Evolutionary conservation across 768 basidiomycete genomes (phyloP).

Genomic region (Pleurotus pulmonarius): DNA sequence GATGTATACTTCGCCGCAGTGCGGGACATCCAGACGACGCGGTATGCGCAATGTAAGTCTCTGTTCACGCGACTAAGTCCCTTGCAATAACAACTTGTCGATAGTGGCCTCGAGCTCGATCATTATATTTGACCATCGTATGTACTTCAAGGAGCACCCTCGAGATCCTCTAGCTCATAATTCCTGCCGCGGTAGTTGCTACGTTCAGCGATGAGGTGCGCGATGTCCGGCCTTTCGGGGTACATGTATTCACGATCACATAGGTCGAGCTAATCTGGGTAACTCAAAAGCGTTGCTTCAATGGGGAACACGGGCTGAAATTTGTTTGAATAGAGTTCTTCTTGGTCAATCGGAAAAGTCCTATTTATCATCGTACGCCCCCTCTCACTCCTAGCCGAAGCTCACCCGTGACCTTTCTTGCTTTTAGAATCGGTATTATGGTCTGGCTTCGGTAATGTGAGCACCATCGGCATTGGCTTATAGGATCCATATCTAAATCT

Average conservation of each 20-base stretch:
- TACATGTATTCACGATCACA: background rate
- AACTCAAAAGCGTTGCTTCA: constrained; percentile 2
- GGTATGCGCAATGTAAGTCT: constrained; percentile 40
- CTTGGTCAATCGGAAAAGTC: constrained; percentile 53
- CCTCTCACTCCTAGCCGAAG: no score
- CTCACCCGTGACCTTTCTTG: background rate
- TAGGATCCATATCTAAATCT: background rate
- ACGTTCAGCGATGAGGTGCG: constrained; percentile 52
- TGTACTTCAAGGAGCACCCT: constrained; percentile 14
- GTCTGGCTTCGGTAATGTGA: constrained; percentile 46
- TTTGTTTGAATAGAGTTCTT: constrained; percentile 33
- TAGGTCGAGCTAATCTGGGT: constrained; percentile 59
- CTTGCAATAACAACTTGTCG: background rate
- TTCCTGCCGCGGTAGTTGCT: constrained; percentile 28
- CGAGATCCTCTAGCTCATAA: background rate
- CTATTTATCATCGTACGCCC: constrained; percentile 49
- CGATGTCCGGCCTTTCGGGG: background rate
- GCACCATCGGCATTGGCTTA: constrained; percentile 15
- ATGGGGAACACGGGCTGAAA: background rate
- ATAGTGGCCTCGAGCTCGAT: constrained; percentile 50
- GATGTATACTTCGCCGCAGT: constrained; percentile 20
- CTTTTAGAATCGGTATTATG: constrained; percentile 56
- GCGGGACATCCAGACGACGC: constrained; percentile 34
- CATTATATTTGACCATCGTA: constrained; percentile 53
- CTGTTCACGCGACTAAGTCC: background rate